A percentile compares a stretch with the other conserved stretches of the same genome.
Conservation (phyloP, 495 filamentous ascomycete genomes). For the Podospora pseudoanserina region DNA sequence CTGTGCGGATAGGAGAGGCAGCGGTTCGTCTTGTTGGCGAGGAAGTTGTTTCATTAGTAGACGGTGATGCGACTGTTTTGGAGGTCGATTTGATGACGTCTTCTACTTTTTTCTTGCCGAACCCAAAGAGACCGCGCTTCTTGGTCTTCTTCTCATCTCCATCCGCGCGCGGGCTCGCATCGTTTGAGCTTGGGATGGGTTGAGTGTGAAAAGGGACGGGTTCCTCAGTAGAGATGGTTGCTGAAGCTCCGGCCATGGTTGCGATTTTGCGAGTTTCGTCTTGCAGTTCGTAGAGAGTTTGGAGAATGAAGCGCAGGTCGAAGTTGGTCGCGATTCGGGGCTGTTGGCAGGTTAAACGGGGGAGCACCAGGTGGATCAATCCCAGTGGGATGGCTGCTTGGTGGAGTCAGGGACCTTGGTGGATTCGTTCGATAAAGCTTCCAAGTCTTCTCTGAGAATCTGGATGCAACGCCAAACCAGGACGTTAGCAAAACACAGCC, state of each 20-base stretch:
- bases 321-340: not conserved
- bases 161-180: constrained; percentile 37
- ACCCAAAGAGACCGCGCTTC: constrained; percentile 55
- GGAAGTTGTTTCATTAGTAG: constrained; percentile 23
- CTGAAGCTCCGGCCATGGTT: constrained; percentile 2
- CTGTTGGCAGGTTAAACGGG: not conserved
- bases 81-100: constrained; percentile 41
- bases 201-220: constrained; percentile 31
- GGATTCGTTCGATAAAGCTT: not conserved
- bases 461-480: not conserved
- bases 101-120: constrained; percentile 64
- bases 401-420: not conserved
- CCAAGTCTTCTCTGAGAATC: not conserved
- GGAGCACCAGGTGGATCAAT: not conserved
- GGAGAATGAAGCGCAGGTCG: not conserved
- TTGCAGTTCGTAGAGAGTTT: not conserved
- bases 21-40: constrained; percentile 26
- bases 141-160: constrained; percentile 44
- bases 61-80: constrained; percentile 14
- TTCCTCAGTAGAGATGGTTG: constrained; percentile 20
- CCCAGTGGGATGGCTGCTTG: not conserved
- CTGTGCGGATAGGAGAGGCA: constrained; percentile 45
- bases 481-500: not conserved
- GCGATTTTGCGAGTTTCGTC: not conserved
- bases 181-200: constrained; percentile 29